These are phyloP conservation scores for Pseudogymnoascus sp. DNA, from an alignment of 2,329 filamentous ascomycete genomes.

Conservation along the genomic window DNA sequence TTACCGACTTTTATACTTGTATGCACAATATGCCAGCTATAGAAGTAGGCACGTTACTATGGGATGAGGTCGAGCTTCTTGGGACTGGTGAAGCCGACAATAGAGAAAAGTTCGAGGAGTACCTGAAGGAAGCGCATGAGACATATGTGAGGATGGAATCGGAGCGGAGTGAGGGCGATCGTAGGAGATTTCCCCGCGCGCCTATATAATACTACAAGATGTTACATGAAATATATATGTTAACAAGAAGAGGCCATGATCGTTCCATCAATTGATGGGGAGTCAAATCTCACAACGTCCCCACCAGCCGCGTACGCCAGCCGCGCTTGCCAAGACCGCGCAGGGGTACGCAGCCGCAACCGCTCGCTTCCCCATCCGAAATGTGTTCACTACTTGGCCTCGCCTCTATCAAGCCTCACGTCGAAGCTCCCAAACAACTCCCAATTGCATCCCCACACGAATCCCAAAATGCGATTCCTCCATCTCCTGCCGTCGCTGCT, in stretches of 20 bases:
- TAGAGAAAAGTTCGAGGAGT: not conserved
- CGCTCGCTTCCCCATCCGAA: conserved; percentile 3
- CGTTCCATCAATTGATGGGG: not conserved
- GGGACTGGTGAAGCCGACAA: not conserved
- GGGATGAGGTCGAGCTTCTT: not conserved
- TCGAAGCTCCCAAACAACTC: not conserved
- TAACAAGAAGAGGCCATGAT: not conserved
- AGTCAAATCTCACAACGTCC: not conserved
- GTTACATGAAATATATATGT: too few relatives aligned
- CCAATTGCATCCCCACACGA: not conserved
- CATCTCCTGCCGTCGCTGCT: conserved; percentile 36
- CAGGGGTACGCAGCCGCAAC: conserved; percentile 1
- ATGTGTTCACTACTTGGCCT: conserved; percentile 4
- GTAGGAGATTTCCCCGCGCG: not conserved
- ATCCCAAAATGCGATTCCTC: conserved; percentile 34
- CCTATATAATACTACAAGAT: not conserved
- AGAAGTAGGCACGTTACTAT: not conserved
- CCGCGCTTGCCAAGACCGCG: not conserved
- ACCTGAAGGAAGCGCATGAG: not conserved
- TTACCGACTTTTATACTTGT: not conserved
- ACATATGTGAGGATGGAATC: not conserved
- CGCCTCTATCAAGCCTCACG: not conserved
- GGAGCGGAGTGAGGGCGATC: not conserved
- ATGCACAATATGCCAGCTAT: not conserved
- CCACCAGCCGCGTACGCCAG: not conserved